Conservation (phyloP, 176 grass and related monocot species). For the Elaeis guineensis region DNA sequence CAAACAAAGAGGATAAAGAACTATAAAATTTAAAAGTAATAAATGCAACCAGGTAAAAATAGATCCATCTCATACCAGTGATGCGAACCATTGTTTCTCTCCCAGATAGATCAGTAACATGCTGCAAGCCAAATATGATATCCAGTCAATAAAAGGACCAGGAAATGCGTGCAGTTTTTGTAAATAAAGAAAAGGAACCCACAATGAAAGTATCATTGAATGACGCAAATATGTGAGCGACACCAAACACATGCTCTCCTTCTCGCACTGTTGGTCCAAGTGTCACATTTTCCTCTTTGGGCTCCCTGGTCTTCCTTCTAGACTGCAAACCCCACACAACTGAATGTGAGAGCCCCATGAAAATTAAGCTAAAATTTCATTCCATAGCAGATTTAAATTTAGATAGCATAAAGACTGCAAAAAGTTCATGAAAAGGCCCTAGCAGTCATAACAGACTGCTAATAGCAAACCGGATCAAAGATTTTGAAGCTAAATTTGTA, state of each 20-base stretch:
- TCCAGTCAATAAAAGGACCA: not conserved
- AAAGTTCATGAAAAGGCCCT: no score
- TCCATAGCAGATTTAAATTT: no score
- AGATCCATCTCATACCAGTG: conserved; percentile 34
- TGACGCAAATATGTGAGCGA: conserved; percentile 69
- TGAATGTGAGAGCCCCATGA: no score
- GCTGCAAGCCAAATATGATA: conserved; percentile 23
- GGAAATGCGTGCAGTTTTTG: not conserved
- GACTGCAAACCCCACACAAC: conserved; percentile 24
- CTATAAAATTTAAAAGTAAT: not conserved
- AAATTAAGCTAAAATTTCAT: no score
- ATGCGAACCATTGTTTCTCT: conserved; percentile 77
- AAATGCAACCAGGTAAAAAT: no score
- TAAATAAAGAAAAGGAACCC: no score
- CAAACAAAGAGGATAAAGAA: not conserved
- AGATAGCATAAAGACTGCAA: no score
- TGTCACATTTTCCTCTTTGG: conserved; percentile 81
- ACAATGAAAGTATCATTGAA: conserved; percentile 91
- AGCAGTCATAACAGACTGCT: no score
- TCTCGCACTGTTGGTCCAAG: conserved; percentile 67
- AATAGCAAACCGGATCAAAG: no score
- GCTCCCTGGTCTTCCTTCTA: conserved; percentile 61
- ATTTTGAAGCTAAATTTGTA: no score
- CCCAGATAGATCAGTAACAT: conserved; percentile 79
- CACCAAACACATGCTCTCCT: conserved; percentile 61